Percentiles rank a stretch among this genome's conserved stretches.
Conservation (phyloP, 2,329 filamentous ascomycete genomes). For the Ophiosphaerella herpotricha region DNA sequence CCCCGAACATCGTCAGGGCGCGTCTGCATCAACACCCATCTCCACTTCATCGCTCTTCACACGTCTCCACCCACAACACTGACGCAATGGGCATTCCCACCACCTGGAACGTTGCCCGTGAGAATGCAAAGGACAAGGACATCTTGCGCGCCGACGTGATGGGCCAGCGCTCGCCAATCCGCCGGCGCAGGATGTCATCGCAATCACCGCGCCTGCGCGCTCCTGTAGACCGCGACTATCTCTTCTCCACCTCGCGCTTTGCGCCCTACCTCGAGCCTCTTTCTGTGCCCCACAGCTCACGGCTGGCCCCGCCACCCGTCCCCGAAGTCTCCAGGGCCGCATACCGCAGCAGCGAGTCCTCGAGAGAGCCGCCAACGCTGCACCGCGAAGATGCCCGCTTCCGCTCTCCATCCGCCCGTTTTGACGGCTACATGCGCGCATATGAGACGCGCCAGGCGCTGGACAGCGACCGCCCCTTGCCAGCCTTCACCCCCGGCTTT, state of each 20-base stretch:
- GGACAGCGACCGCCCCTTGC: conserved; percentile 23
- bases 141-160: conserved; percentile 58
- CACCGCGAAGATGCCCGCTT: conserved; percentile 18
- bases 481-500: conserved; percentile 42
- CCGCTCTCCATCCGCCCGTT: conserved; percentile 14
- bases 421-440: conserved; percentile 18
- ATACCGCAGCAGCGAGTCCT: conserved; percentile 19
- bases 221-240: conserved; percentile 23
- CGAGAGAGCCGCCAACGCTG: conserved; percentile 17
- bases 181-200: conserved; percentile 51
- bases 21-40: conserved; percentile 29
- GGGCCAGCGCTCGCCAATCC: conserved; percentile 62
- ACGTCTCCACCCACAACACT: conserved; percentile 17
- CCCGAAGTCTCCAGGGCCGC: conserved; percentile 35
- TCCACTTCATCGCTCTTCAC: conserved; percentile 16
- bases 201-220: conserved; percentile 25
- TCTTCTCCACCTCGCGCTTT: conserved; percentile 16
- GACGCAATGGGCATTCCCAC: conserved; percentile 58
- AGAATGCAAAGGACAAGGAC: conserved; percentile 50
- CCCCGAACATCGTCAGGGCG: conserved; percentile 24
- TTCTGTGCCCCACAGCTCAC: conserved; percentile 21
- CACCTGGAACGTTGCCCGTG: conserved; percentile 54
- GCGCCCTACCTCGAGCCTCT: conserved; percentile 14
- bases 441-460: conserved; percentile 14
- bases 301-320: conserved; percentile 38